phyloP scores from a whole-genome alignment of 2,329 filamentous ascomycete genomes.

The Xylariaceae sp. region DNA sequence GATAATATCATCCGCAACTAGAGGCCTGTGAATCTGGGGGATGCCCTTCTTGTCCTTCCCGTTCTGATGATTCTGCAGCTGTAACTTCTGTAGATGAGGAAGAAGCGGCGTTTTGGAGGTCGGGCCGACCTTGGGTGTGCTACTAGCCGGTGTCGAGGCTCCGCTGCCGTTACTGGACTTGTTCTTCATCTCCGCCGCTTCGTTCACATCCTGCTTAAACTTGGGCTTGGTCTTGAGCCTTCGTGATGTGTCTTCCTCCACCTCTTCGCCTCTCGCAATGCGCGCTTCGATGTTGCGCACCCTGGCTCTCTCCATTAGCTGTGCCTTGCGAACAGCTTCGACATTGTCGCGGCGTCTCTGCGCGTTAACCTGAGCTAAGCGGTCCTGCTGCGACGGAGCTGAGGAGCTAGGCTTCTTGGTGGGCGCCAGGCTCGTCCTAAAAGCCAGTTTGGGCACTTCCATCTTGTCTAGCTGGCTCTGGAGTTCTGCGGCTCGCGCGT shows the following conservation, averaged over 20 bases:
- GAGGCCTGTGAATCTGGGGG: conserved; percentile 70
- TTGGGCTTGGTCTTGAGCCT: conserved; percentile 66
- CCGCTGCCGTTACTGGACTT: conserved; percentile 49
- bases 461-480: conserved; percentile 62
- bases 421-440: conserved; percentile 60
- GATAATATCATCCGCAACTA: conserved; percentile 91
- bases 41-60: conserved; percentile 62
- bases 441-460: conserved; percentile 70
- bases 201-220: conserved; percentile 64
- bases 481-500: conserved; percentile 51
- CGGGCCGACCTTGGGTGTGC: conserved; percentile 47
- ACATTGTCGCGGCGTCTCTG: conserved; percentile 80
- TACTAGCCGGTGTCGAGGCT: conserved; percentile 51
- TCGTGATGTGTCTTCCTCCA: conserved; percentile 57
- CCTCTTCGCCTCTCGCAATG: conserved; percentile 60
- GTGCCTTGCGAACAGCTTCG: conserved; percentile 88
- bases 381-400: conserved; percentile 69
- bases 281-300: conserved; percentile 60
- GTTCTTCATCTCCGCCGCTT: conserved; percentile 46
- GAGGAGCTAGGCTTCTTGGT: conserved; percentile 51
- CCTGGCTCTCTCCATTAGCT: conserved; percentile 73
- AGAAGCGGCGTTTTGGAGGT: conserved; percentile 43
- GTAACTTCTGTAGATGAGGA: conserved; percentile 53
- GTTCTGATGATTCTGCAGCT: conserved; percentile 47
- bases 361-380: conserved; percentile 77